These are phyloP conservation scores for Sporodiniella umbellata DNA, from an alignment of 371 early-diverging fungal species.

Conservation along the genomic window DNA sequence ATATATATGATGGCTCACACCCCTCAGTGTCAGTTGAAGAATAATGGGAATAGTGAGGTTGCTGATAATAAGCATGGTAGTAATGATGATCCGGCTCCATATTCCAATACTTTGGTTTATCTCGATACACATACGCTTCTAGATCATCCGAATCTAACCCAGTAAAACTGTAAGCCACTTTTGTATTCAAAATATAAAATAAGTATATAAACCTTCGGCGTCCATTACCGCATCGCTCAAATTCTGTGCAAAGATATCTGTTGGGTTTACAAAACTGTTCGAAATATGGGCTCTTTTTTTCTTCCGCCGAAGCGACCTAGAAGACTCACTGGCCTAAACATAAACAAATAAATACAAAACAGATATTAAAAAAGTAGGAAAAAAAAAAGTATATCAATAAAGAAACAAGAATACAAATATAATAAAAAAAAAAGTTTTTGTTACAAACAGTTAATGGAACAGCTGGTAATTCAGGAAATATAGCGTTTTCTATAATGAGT, in stretches of 20 bases:
- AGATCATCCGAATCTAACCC: constrained; percentile 36
- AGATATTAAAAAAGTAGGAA: too few species aligned
- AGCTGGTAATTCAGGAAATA: constrained; percentile 16
- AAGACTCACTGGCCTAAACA: constrained; percentile 15
- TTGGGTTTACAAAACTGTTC: constrained; percentile 24
- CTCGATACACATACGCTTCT: constrained; percentile 38
- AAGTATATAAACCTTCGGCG: constrained; percentile 31
- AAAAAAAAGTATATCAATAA: not conserved
- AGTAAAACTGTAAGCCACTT: too few species aligned
- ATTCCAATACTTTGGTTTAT: constrained; percentile 10
- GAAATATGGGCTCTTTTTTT: constrained; percentile 7
- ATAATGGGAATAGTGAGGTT: not conserved
- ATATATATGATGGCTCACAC: constrained; percentile 8
- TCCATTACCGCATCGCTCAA: constrained; percentile 47
- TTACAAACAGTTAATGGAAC: constrained; percentile 3
- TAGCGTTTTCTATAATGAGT: constrained; percentile 11
- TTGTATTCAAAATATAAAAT: too few species aligned
- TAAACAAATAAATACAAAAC: too few species aligned
- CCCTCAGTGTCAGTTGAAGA: constrained; percentile 1
- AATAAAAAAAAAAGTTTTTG: not conserved
- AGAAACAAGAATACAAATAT: not conserved
- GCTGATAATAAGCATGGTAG: constrained; percentile 4
- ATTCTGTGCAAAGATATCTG: constrained; percentile 45
- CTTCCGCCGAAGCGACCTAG: constrained; percentile 10
- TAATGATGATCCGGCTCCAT: constrained; percentile 23